A percentile compares a stretch with the other conserved stretches of the same genome.
phyloP scores from a whole-genome alignment of 768 basidiomycete genomes.

The Cystobasidium tubakii region DNA sequence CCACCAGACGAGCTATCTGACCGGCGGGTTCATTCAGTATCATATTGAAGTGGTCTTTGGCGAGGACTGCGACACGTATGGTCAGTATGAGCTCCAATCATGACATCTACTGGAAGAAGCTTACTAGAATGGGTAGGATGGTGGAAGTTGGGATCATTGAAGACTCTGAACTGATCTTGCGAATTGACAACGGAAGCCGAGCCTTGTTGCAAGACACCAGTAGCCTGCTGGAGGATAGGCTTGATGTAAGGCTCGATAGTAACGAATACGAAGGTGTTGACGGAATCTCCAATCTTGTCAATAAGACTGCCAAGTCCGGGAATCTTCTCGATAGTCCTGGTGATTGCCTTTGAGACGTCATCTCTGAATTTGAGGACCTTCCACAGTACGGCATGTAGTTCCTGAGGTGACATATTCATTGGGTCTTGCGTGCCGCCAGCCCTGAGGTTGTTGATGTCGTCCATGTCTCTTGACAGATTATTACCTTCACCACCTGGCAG shows the following conservation, averaged over 20 bases:
- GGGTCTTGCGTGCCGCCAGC: conserved; percentile 60
- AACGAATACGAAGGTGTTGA: conserved; percentile 64
- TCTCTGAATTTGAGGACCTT: conserved; percentile 79
- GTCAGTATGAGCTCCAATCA: not conserved
- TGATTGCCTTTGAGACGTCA: conserved; percentile 67
- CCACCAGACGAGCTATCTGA: conserved; percentile 49
- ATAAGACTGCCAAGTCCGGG: conserved; percentile 69
- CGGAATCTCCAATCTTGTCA: conserved; percentile 71
- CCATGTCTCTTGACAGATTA: conserved; percentile 43
- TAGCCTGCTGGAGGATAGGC: conserved; percentile 64
- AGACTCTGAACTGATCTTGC: conserved; percentile 53
- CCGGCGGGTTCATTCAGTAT: conserved; percentile 47
- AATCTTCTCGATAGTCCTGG: conserved; percentile 62
- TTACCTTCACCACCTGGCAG: conserved; percentile 60
- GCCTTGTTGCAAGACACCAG: conserved; percentile 58
- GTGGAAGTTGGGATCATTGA: conserved; percentile 61
- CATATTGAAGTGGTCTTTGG: conserved; percentile 33
- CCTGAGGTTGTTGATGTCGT: conserved; percentile 64
- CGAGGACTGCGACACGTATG: conserved; percentile 2
- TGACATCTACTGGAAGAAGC: conserved; percentile 23
- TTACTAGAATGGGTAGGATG: conserved; percentile 41
- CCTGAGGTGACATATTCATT: conserved; percentile 79
- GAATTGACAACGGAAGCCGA: conserved; percentile 59
- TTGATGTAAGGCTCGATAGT: conserved; percentile 81
- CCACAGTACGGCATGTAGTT: conserved; percentile 76